Percentiles rank a stretch among this genome's conserved stretches.
These are phyloP conservation scores for Phytopythium kandeliae DNA, from an alignment of 352 stramenopile species.

Conservation along the genomic window DNA sequence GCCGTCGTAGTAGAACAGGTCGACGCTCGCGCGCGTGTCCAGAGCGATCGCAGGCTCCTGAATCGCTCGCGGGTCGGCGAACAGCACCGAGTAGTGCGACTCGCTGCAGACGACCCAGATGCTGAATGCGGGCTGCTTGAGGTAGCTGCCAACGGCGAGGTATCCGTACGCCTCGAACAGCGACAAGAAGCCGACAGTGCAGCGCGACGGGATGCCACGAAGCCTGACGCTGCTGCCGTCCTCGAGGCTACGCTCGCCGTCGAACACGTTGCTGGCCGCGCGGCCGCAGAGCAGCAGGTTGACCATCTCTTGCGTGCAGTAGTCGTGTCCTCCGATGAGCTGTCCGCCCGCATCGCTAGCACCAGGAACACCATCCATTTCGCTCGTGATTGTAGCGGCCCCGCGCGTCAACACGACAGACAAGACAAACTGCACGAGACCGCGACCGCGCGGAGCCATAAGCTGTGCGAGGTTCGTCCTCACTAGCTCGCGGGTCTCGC, in stretches of 20 bases:
- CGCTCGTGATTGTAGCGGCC: constrained; percentile 38
- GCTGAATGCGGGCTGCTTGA: constrained; percentile 74
- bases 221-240: constrained; percentile 74
- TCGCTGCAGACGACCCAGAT: constrained; percentile 92
- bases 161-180: constrained; percentile 91
- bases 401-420: constrained; percentile 68
- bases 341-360: constrained; percentile 26
- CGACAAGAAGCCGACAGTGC: constrained; percentile 83
- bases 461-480: constrained; percentile 36
- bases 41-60: constrained; percentile 21
- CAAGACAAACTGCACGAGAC: constrained; percentile 65
- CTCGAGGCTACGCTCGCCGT: constrained; percentile 79
- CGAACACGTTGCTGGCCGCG: constrained; percentile 93
- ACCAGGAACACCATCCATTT: constrained; percentile 84
- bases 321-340: constrained; percentile 84
- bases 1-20: constrained; percentile 88
- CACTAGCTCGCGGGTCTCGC: constrained; percentile 30
- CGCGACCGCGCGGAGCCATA: constrained; percentile 46
- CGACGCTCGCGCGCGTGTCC: constrained; percentile 29
- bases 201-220: constrained; percentile 49
- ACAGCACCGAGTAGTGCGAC: constrained; percentile 91
- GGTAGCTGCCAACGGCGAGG: constrained; percentile 67
- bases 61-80: constrained; percentile 23
- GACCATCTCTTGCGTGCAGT: constrained; percentile 94
- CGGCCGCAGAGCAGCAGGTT: constrained; percentile 94